Conservation (phyloP, 495 filamentous ascomycete genomes). For the Platismatia glauca region DNA sequence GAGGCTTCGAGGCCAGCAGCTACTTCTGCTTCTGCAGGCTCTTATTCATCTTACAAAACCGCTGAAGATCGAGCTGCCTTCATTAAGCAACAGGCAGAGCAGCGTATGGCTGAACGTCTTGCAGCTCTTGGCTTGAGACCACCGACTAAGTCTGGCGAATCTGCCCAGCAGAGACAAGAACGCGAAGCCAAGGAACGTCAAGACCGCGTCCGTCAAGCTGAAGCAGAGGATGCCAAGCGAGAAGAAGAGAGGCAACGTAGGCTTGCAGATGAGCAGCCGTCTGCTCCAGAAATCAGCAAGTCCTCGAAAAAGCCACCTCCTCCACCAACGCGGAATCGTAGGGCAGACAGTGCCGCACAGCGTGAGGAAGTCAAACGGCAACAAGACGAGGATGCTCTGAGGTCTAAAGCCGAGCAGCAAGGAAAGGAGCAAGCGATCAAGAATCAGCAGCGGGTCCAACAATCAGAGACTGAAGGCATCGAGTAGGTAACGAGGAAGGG, state of each 20-base stretch:
- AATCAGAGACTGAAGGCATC: constrained; percentile 61
- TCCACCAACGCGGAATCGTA: constrained; percentile 64
- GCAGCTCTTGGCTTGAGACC: constrained; percentile 88
- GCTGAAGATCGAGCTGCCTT: constrained; percentile 90
- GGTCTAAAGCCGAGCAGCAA: constrained; percentile 41
- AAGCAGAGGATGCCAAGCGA: constrained; percentile 89
- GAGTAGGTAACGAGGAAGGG: constrained; percentile 58
- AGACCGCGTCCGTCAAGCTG: constrained; percentile 75
- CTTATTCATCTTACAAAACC: constrained; percentile 73
- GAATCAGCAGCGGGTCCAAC: constrained; percentile 71
- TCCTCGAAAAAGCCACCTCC: constrained; percentile 67
- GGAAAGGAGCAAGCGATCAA: constrained; percentile 51
- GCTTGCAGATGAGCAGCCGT: constrained; percentile 71
- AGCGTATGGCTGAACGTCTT: constrained; percentile 94
- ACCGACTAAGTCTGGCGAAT: constrained; percentile 59
- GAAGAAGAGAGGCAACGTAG: constrained; percentile 81
- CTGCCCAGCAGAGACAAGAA: constrained; percentile 72
- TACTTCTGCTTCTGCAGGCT: constrained; percentile 34
- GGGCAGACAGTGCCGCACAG: constrained; percentile 52
- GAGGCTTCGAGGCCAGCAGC: constrained; percentile 35
- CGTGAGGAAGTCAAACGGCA: constrained; percentile 40
- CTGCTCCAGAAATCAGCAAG: constrained; percentile 50
- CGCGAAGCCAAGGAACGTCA: constrained; percentile 82
- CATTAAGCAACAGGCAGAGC: constrained; percentile 93
- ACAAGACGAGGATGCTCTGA: constrained; percentile 47